Conservation (phyloP, 768 basidiomycete species). For the Tricholoma terreum region DNA sequence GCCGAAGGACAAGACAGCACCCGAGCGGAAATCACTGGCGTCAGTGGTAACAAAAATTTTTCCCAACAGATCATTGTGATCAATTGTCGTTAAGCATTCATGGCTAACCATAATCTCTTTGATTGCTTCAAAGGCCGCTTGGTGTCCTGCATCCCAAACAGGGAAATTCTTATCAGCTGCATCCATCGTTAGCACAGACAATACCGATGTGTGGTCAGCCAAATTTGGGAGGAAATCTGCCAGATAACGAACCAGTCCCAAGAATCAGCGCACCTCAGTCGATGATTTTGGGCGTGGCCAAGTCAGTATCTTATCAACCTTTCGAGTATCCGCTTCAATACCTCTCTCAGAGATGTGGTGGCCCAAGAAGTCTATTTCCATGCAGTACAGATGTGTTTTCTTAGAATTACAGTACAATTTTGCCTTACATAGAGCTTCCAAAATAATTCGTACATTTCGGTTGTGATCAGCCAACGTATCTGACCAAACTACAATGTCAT, state of each 20-base stretch:
- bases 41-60: constrained; percentile 28
- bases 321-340: neutral
- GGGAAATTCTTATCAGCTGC: constrained; percentile 17
- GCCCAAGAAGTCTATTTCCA: neutral
- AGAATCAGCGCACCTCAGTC: constrained; percentile 12
- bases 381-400: neutral
- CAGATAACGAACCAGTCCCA: constrained; percentile 30
- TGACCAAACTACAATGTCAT: neutral
- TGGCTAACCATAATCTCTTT: constrained; percentile 21
- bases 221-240: constrained; percentile 25
- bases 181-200: neutral
- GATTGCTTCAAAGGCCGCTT: constrained; percentile 24
- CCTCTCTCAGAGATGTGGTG: neutral
- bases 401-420: neutral
- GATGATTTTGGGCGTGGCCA: neutral
- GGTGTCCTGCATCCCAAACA: constrained; percentile 19
- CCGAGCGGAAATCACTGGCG: constrained; percentile 20
- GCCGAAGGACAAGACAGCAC: constrained; percentile 26
- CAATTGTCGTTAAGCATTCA: constrained; percentile 24
- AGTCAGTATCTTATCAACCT: neutral
- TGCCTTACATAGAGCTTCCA: neutral
- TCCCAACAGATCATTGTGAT: constrained; percentile 21
- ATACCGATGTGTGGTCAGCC: constrained; percentile 24
- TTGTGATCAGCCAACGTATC: neutral
- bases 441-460: neutral